phyloP scores from a whole-genome alignment of 1,139 yeast genomes.

The Blastobotrys apis region DNA sequence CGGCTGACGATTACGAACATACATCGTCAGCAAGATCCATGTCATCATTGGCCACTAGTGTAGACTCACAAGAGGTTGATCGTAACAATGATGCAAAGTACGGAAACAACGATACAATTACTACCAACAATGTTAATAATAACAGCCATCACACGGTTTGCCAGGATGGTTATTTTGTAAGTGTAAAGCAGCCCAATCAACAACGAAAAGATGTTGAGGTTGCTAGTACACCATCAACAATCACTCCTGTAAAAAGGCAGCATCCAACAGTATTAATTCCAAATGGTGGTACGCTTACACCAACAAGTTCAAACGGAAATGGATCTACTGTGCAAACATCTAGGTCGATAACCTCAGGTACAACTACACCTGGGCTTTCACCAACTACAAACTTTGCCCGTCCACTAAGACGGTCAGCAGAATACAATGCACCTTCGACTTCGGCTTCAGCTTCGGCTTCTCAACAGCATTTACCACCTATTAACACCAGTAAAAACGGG shows the following conservation, averaged over 20 bases:
- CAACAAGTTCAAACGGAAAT: not conserved
- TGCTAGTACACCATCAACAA: too few relatives aligned
- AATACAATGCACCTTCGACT: not conserved
- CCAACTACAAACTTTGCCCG: constrained; percentile 3
- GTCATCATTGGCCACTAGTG: constrained; percentile 21
- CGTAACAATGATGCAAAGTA: not conserved
- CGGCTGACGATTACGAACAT: constrained; percentile 19
- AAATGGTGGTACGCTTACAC: not conserved
- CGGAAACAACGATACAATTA: not conserved
- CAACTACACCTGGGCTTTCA: not conserved
- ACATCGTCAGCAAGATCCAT: constrained; percentile 21
- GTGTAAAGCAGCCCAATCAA: too few relatives aligned
- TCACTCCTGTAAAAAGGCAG: not conserved
- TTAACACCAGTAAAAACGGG: not conserved
- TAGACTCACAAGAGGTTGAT: constrained; percentile 18
- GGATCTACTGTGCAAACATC: not conserved
- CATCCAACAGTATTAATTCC: constrained; percentile 5
- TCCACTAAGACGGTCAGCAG: not conserved
- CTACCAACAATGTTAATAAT: too few relatives aligned
- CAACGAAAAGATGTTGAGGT: too few relatives aligned
- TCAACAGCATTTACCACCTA: constrained; percentile 5
- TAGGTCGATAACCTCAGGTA: not conserved
- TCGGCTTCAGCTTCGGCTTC: not conserved
- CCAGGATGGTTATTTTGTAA: not conserved
- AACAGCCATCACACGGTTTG: too few relatives aligned